Percentiles rank a stretch among this genome's conserved stretches.
These are phyloP conservation scores for Lentinus tigrinus DNA, from an alignment of 768 basidiomycete genomes.

Conservation along the genomic window DNA sequence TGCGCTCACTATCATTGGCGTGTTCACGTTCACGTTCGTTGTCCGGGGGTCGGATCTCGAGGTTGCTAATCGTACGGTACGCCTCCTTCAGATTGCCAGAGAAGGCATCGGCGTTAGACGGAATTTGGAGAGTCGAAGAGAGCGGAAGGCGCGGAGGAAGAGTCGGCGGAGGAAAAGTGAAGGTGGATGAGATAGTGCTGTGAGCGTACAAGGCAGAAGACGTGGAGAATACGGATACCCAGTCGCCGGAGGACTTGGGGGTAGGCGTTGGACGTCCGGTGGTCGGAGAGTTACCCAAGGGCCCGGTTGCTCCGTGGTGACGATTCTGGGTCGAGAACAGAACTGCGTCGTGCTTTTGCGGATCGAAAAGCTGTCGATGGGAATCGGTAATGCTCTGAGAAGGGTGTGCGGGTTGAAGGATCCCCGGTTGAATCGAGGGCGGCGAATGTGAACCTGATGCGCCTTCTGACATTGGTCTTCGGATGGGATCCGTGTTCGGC, in stretches of 20 bases:
- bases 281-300: slow-evolving; percentile 5
- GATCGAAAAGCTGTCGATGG: slow-evolving; percentile 76
- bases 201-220: slow-evolving; percentile 64
- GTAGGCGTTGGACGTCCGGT: slow-evolving; percentile 44
- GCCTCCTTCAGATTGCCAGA: slow-evolving; percentile 75
- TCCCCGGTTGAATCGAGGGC: slow-evolving; percentile 28
- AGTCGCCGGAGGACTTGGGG: slow-evolving; percentile 66
- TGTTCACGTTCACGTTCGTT: slow-evolving; percentile 43
- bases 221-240: slow-evolving; percentile 70
- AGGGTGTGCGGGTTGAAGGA: slow-evolving; percentile 31
- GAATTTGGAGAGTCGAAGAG: slow-evolving; percentile 58
- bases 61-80: slow-evolving; percentile 76
- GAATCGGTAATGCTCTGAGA: slow-evolving; percentile 32
- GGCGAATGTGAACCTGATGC: slow-evolving; percentile 50
- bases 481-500: slow-evolving; percentile 68
- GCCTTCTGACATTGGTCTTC: slow-evolving; percentile 53
- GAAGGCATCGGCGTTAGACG: slow-evolving; percentile 60
- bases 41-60: slow-evolving; percentile 67
- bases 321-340: slow-evolving; percentile 71
- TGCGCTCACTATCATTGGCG: slow-evolving; percentile 25
- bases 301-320: slow-evolving; percentile 31
- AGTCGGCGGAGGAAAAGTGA: slow-evolving; percentile 75
- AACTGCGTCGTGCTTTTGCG: slow-evolving; percentile 87
- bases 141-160: slow-evolving; percentile 69
- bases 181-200: slow-evolving; percentile 63